Base-by-base conservation (phyloP, 1,139 yeast species). In the Blastobotrys raffinosifermentans region DNA sequence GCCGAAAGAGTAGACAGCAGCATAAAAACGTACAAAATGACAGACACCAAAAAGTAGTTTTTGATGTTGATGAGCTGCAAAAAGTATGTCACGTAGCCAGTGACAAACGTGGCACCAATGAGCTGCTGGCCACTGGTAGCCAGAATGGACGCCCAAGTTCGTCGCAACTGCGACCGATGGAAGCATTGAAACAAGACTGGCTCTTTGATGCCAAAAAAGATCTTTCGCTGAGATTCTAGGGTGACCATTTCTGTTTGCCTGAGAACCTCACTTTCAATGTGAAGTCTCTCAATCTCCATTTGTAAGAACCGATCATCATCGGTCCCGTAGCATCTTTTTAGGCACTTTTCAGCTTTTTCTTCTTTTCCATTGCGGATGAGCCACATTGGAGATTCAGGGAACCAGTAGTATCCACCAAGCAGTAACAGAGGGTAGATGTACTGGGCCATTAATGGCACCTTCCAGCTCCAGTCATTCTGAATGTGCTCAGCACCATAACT, bases 121-220 rank as follows among this genome's bases (percentile, higher is more conserved):
- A 26, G n/a, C 30, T 26, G 30, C n/a, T 26, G 30, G 5, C 19
- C 30, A 14, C 30, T 26, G 8, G 30, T 26, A 15, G 30, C 15
- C 15, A 26, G 30, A 26, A 26, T 26, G 13, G 30, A 26, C 4
- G 30, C 30, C 15, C 15, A 26, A 4, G 30, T 26, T 10, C 30
- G 30, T 14, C 18, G 8, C 14, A 26, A 14, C 18, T 26, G 30
- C 16, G 30, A 9, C 18, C 17, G 14, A 17, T 19, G 14, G 16
- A 26, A 26, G 16, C 30, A 26, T n/a, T 26, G 30, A n/a, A 26
- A 26, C 16, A 26, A 15, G 14, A 26, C 16, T 5, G 30, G 30
- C n/a, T 26, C 30, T 13, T 5, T n/a, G 13, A 26, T 26, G 6
- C 18, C 30, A 26, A 26, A 26, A 4, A 10, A n/a, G 5, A 26